Evolutionary conservation across 179 eudicot species (phyloP).

Genomic region (Patellifolia procumbens): DNA sequence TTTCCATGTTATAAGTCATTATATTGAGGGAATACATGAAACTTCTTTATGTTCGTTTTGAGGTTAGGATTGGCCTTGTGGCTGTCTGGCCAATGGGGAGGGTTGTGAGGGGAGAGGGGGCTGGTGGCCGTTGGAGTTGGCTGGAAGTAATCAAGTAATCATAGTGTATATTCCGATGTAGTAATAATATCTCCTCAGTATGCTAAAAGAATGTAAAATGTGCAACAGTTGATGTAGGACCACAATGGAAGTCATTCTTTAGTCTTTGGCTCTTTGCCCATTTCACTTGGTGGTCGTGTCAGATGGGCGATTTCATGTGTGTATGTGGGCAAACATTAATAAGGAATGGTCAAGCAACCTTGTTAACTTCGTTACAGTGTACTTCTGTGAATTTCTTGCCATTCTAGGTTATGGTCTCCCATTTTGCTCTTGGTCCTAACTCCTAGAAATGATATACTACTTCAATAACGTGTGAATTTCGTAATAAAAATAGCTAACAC

Average conservation of each 20-base stretch:
- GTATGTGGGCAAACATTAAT: slow-evolving; percentile 28
- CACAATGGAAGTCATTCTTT: slow-evolving; percentile 7
- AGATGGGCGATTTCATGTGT: slow-evolving; percentile 7
- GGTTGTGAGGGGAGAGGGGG: background rate
- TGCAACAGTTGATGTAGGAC: slow-evolving; percentile 13
- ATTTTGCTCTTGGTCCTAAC: slow-evolving; percentile 27
- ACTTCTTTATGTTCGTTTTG: too few relatives aligned
- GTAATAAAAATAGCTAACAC: background rate
- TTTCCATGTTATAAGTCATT: too few relatives aligned
- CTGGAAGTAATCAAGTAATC: background rate
- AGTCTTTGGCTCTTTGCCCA: too few relatives aligned
- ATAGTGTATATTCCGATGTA: background rate
- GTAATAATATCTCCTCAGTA: slow-evolving; percentile 7
- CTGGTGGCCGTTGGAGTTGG: background rate
- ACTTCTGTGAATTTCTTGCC: slow-evolving; percentile 11
- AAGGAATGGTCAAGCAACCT: slow-evolving; percentile 34
- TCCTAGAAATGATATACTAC: slow-evolving; percentile 9
- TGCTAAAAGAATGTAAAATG: background rate
- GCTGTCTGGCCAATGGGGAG: too few relatives aligned
- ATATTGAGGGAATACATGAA: too few relatives aligned
- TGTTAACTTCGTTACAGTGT: slow-evolving; percentile 23
- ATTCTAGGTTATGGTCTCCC: slow-evolving; percentile 32
- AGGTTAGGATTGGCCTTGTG: too few relatives aligned
- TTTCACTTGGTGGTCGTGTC: slow-evolving; percentile 31
- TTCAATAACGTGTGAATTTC: background rate